Percentiles rank a stretch among this genome's conserved stretches.
These are phyloP conservation scores for Komagataella pastoris DNA, from an alignment of 805 yeast species.

Conservation along the genomic window DNA sequence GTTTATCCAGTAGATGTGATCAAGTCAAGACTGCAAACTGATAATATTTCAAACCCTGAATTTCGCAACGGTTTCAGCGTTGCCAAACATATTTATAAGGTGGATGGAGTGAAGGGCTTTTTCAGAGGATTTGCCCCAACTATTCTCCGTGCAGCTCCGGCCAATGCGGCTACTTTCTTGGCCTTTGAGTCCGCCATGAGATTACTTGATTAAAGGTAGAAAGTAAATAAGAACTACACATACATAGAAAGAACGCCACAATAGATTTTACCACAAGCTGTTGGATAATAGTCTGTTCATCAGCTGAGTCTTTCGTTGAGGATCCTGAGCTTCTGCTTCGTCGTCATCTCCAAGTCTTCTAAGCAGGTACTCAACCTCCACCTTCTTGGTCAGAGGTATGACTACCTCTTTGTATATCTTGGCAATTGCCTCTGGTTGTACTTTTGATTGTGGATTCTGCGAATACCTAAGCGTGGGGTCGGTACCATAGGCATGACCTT, in stretches of 20 bases:
- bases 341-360: conserved; percentile 49
- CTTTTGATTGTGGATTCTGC: conserved; percentile 56
- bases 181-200: conserved; percentile 89
- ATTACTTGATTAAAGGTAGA: conserved; percentile 20
- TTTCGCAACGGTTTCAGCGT: conserved; percentile 52
- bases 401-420: conserved; percentile 76
- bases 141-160: conserved; percentile 93
- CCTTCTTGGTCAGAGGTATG: conserved; percentile 90
- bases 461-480: conserved; percentile 72
- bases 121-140: conserved; percentile 91
- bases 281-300: not conserved
- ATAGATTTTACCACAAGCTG: not conserved
- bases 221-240: conserved; percentile 1
- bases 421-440: conserved; percentile 73
- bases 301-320: not conserved
- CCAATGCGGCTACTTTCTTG: conserved; percentile 92
- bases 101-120: conserved; percentile 65
- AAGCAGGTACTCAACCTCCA: conserved; percentile 83
- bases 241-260: not conserved
- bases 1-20: conserved; percentile 85
- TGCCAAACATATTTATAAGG: conserved; percentile 32
- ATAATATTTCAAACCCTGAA: conserved; percentile 41
- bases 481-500: conserved; percentile 78
- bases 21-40: conserved; percentile 75
- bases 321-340: not conserved